Percentiles rank a stretch among this genome's conserved stretches.
These are phyloP conservation scores for Harringtonia lauricola DNA, from an alignment of 2,329 filamentous ascomycete species.

Conservation along the genomic window DNA sequence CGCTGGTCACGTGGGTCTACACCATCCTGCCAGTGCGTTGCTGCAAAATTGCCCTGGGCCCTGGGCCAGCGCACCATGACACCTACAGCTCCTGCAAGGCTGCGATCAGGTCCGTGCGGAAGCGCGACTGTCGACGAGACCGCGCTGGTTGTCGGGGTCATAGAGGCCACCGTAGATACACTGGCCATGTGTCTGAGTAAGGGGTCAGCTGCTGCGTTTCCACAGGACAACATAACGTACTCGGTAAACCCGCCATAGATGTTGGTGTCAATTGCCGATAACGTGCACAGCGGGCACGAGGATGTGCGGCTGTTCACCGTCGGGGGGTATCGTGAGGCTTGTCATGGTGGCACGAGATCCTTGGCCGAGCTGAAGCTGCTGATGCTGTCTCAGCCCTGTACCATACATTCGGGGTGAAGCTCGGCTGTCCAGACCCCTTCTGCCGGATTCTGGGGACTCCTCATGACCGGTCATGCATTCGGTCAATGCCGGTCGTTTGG, in stretches of 20 bases:
- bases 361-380: too few species aligned
- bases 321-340: too few species aligned
- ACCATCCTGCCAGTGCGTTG: constrained; percentile 76
- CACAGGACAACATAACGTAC: constrained; percentile 33
- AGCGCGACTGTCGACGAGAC: constrained; percentile 59
- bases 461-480: too few species aligned
- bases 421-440: too few species aligned
- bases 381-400: too few species aligned
- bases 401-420: too few species aligned
- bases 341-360: too few species aligned
- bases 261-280: constrained; percentile 54
- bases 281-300: not conserved
- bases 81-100: constrained; percentile 63
- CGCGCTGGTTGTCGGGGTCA: constrained; percentile 53
- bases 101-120: constrained; percentile 67
- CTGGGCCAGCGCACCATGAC: constrained; percentile 71
- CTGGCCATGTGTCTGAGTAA: constrained; percentile 65
- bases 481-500: too few species aligned
- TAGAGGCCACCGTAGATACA: constrained; percentile 85
- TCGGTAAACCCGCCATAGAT: constrained; percentile 81
- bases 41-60: constrained; percentile 74
- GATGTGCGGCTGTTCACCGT: not conserved
- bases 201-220: not conserved
- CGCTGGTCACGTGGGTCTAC: constrained; percentile 62
- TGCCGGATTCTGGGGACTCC: too few species aligned